Evolutionary conservation across 2,329 filamentous ascomycete species (phyloP), one percentile per base, ranked within the genome.

Genomic region (Aureobasidium namibiae): DNA sequence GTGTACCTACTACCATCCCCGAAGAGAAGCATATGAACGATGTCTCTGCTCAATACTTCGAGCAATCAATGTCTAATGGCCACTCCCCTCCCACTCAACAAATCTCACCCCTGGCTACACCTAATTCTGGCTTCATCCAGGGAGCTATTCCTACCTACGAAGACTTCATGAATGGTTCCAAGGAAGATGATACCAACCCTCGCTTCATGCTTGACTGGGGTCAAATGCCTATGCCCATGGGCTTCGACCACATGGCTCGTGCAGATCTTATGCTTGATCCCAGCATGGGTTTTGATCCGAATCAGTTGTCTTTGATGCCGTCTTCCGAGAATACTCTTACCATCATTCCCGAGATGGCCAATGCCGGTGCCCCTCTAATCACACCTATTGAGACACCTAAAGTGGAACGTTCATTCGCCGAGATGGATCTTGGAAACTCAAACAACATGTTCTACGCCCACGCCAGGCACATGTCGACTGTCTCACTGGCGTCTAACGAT

Each of bases 161-260:
- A 21, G 75, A 78, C 33, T 77, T 78, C 60, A 67, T 72, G 33
- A 63, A 70, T 49, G 70, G 65, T 26, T 64, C 68, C 36, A 71
- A 70, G 16, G 74, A 76, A 33, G 75, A 78, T 9, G 71, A 68
- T 16, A 68, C 73, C 9, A 78, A 75, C 65, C 77, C 77, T 4
- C 71, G 69, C 18, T 79, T 78, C 66, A 72, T 78, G 69, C 72
- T 79, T 65, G 76, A 79, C 63, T 79, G 77, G 77, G 70, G 69
- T 44, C 71, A 75, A 56, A 74, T 78, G 68, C 69, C 74, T 21
- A 74, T 80, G 69, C 70, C 73, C 9, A 66, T 74, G 13, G 73
- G 72, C 0, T 78, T 74, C 60, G 76, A 79, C 52, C 66, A 64
- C 7, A 72, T 77, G 67, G 64, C 71, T 14, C 69, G 75, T 46